Conservation (phyloP, 2,329 filamentous ascomycete genomes). For the Cadophora luteo-olivacea region DNA sequence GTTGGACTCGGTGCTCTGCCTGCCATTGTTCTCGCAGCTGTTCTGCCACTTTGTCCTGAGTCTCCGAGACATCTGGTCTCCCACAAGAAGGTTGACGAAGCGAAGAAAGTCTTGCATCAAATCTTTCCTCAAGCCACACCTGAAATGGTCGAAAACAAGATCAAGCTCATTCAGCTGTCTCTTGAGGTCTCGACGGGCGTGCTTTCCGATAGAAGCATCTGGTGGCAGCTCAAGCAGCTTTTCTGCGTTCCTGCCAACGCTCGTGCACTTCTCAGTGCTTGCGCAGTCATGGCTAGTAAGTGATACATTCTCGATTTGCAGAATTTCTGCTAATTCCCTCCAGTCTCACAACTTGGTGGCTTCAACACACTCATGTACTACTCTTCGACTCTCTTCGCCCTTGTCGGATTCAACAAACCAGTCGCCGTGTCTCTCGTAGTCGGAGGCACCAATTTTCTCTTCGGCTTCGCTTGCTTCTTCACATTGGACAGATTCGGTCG, state of each 20-base stretch:
- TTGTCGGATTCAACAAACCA: not conserved
- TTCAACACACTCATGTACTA: slow-evolving; percentile 6
- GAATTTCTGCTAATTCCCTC: not conserved
- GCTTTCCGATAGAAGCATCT: not conserved
- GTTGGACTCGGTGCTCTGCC: not conserved
- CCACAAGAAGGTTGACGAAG: no score
- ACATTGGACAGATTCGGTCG: not conserved
- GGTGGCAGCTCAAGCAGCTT: not conserved
- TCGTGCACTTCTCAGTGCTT: not conserved
- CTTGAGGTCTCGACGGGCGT: not conserved
- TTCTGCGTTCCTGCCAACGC: not conserved
- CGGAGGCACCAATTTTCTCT: not conserved
- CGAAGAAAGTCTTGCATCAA: no score
- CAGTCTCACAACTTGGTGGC: not conserved
- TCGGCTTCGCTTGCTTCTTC: not conserved
- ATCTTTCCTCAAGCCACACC: no score
- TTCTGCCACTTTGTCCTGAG: not conserved
- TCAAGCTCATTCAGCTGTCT: no score
- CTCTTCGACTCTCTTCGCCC: not conserved
- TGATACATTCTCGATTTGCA: not conserved
- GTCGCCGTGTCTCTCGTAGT: not conserved
- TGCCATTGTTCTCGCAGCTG: not conserved
- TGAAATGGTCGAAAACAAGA: no score
- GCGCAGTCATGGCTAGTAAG: slow-evolving; percentile 4
- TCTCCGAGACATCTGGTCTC: no score